Evolutionary conservation across 345 rosid species (phyloP), one percentile per base, ranked within the genome.

Genomic region (Acer campestre): DNA sequence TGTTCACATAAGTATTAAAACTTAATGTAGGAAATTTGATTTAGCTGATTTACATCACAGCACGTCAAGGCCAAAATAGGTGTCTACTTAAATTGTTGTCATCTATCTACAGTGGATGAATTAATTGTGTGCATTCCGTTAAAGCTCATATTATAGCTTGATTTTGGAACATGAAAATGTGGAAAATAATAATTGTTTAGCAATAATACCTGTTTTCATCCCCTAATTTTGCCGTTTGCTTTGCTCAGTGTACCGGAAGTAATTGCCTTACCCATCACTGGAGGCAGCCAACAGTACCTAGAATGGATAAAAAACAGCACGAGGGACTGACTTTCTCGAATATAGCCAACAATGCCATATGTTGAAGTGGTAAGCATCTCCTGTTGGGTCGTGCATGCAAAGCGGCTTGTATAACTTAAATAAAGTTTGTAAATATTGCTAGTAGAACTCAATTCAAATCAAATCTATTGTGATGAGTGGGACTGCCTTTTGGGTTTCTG

Each of bases 241-340:
- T 46, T 70, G 66, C 29, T 80, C 82, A 93, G 99, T 23, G 89
- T 91, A 12, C 94, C 99, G n/a, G 99, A 95, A 87, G 94, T 95
- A 62, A 90, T 95, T 73, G 87, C 98, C 58, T 75, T 92, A 86
- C 98, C 97, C 6, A 93, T 95, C 42, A 86, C 85, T 53, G 97
- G 97, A 0, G 99, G 97, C 77, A 91, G 88, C 65, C 87, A 74
- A 67, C 84, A 88, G 69, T 93, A 93, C 84, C 87, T 95, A 14
- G 91, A 93, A 75, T 91, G 99, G 99, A 75, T 93, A 75, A 93
- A 95, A 82, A 88, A 85, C 84, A 90, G 87, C 80, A 93, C 98
- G 27, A 86, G 92, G 85, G 94, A 92, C 70, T 95, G 83, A 95
- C 61, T 61, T 38, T 74, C 76, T 63, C 56, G 22, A 55, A 51